These are phyloP conservation scores for Marasmius sp. DNA, from an alignment of 1,284 basidiomycete genomes.

Conservation along the genomic window DNA sequence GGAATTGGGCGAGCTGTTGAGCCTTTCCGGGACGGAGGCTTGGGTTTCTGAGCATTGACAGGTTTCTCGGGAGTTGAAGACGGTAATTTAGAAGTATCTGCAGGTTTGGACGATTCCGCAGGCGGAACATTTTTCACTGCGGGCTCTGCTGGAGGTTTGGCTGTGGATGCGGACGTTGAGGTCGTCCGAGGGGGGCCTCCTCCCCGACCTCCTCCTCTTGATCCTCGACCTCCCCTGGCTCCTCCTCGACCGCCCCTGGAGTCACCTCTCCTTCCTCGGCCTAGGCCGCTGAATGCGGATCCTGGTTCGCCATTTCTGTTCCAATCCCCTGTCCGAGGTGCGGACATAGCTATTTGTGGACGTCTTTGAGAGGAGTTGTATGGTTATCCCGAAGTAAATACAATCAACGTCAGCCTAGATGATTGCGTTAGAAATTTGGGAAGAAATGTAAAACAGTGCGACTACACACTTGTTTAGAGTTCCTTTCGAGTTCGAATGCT, in stretches of 20 bases:
- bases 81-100: background rate
- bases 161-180: background rate
- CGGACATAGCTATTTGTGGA: background rate
- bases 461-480: too few relatives aligned
- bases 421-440: too few relatives aligned
- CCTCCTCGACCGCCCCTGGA: slow-evolving; percentile 33
- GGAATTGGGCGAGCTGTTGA: slow-evolving; percentile 33
- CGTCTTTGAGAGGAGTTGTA: too few relatives aligned
- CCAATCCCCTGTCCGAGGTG: slow-evolving; percentile 42
- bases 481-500: too few relatives aligned
- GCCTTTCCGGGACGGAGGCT: slow-evolving; percentile 26
- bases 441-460: too few relatives aligned
- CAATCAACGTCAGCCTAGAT: too few relatives aligned
- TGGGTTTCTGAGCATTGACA: slow-evolving; percentile 2
- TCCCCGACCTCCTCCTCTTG: slow-evolving; percentile 26
- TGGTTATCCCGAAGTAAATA: too few relatives aligned
- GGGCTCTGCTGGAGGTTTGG: slow-evolving; percentile 10
- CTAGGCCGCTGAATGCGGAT: slow-evolving; percentile 44
- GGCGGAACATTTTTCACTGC: background rate
- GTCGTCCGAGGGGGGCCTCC: slow-evolving; percentile 17
- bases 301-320: slow-evolving; percentile 45
- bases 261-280: slow-evolving; percentile 36
- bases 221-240: slow-evolving; percentile 26
- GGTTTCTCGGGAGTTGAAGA: slow-evolving; percentile 1
- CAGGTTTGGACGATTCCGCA: background rate